Base-by-base conservation (phyloP, 1,139 yeast species). In the Tardiomyces blankii region DNA sequence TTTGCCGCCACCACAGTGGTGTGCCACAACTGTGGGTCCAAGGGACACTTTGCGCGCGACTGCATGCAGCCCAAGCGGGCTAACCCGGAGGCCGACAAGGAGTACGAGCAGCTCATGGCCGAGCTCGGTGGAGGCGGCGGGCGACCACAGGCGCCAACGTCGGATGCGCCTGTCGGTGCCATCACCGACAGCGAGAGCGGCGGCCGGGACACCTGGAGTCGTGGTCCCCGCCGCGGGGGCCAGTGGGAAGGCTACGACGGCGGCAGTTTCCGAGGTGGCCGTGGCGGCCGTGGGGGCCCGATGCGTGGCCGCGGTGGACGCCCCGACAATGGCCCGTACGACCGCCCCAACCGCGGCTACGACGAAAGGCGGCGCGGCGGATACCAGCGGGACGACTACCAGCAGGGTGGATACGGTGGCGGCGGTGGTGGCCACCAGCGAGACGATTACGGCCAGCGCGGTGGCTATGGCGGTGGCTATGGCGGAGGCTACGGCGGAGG, bases 21-120 rank as follows among this genome's bases (percentile, higher is more conserved):
- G 18, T 91, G 97, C 66, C 73, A 78, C 40, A 70, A 72, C 19
- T 91, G 97, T 72, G 94, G 94, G 2, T 75, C 75, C 45, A 70
- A 75, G 27, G 98, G 97, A 0, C 97, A 91, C 66, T 78, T 81
- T 56, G 88, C 95, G 0, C 72, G 89, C 49, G 97, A 91, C 65
- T 91, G 97, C 72, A 78, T 74, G 50, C 66, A 68, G 48, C 53
- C 46, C 48, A 53, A 42, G 52, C 53, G 30, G 42, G 49, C 49
- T 14, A 49, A 51, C 30, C 52, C 60, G 18, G 56, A 55, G 18
- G 66, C 66, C 14, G 80, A 75, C 46, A 61, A 64, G 41, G 80
- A 76, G 51, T 71, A 73, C 50, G 75, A 72, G 44, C 69, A 67
- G 46, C 70, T 77, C 59, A 71, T 77, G 74, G 63, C 66, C 47